Conservation (phyloP, 768 basidiomycete species). For the Gautieria morchelliformis region DNA sequence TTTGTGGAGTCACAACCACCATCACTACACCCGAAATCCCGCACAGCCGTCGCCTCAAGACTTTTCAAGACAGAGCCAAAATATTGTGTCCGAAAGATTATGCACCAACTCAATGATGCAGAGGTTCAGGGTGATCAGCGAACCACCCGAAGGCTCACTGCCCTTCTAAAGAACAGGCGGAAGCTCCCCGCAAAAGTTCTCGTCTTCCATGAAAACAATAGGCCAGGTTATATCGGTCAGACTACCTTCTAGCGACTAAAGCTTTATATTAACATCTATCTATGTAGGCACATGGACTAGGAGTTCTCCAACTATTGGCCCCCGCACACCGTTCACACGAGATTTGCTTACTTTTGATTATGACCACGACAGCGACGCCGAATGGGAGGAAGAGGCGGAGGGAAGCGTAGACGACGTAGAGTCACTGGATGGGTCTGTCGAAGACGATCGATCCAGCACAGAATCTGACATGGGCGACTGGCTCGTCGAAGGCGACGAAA, state of each 20-base stretch:
- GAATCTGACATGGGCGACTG: slow-evolving; percentile 76
- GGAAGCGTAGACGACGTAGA: slow-evolving; percentile 70
- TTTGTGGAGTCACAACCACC: slow-evolving; percentile 10
- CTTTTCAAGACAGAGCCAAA: slow-evolving; percentile 22
- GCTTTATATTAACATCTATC: neutral
- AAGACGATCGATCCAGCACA: slow-evolving; percentile 57
- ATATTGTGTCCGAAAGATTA: slow-evolving; percentile 38
- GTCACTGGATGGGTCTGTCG: slow-evolving; percentile 31
- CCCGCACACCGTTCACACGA: slow-evolving; percentile 72
- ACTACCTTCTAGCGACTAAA: neutral
- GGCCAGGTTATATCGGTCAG: slow-evolving; percentile 84
- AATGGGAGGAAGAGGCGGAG: slow-evolving; percentile 91
- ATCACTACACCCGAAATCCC: neutral
- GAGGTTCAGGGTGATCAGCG: slow-evolving; percentile 65
- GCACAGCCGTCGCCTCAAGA: neutral
- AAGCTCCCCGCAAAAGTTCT: slow-evolving; percentile 70
- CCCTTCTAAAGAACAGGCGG: slow-evolving; percentile 49
- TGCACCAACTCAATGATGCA: slow-evolving; percentile 64
- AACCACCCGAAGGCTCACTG: slow-evolving; percentile 55
- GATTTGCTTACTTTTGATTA: slow-evolving; percentile 80
- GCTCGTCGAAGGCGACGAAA: slow-evolving; percentile 63
- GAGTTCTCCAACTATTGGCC: slow-evolving; percentile 65
- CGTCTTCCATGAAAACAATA: slow-evolving; percentile 72
- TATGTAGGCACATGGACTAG: slow-evolving; percentile 71
- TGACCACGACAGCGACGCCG: slow-evolving; percentile 87